Base-by-base conservation (phyloP, 176 grass and related monocot genomes). In the Cymbopogon citratus region DNA sequence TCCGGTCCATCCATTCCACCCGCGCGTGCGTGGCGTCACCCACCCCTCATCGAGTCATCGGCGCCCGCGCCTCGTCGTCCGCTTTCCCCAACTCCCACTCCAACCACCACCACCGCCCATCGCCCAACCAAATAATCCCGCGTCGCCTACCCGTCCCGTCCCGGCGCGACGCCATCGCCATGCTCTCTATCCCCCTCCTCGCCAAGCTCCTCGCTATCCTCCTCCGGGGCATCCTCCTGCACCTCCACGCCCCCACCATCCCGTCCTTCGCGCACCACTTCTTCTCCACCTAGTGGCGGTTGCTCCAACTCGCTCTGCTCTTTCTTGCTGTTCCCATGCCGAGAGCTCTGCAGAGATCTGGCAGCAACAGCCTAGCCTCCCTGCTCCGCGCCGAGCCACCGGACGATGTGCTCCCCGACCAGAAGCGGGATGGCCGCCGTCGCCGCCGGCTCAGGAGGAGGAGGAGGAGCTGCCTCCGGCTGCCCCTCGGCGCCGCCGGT, bases 401-500 rank as follows among this genome's bases (percentile, higher is more conserved):
- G 19, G 43, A 33, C 31, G 31, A n/a, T n/a, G n/a, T n/a, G n/a
- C n/a, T n/a, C n/a, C n/a, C n/a, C n/a, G n/a, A n/a, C n/a, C n/a
- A n/a, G n/a, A n/a, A n/a, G n/a, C 33, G 33, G 4, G 57, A 48
- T 12, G 62, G 19, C 44, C 4, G 13, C 57, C 41, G 77, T 4
- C 33, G 33, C 33, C 33, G 2, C n/a, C n/a, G n/a, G n/a, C n/a
- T n/a, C n/a, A n/a, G n/a, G n/a, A n/a, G n/a, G n/a, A 31, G 16
- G 24, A 63, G 38, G 31, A 65, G 85, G 63, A 57, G 76, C 62
- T 98, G 84, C 79, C 74, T 98, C 48, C 80, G 85, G 11, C 25
- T 98, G n/a, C 80, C 76, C 14, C 81, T 91, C 26, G 91, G 75
- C 48, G 85, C 41, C 14, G 91, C 83, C 14, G 92, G 80, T n/a